Evolutionary conservation across 2,329 filamentous ascomycete species (phyloP).

Genomic region (Penicillium rolfsii): DNA sequence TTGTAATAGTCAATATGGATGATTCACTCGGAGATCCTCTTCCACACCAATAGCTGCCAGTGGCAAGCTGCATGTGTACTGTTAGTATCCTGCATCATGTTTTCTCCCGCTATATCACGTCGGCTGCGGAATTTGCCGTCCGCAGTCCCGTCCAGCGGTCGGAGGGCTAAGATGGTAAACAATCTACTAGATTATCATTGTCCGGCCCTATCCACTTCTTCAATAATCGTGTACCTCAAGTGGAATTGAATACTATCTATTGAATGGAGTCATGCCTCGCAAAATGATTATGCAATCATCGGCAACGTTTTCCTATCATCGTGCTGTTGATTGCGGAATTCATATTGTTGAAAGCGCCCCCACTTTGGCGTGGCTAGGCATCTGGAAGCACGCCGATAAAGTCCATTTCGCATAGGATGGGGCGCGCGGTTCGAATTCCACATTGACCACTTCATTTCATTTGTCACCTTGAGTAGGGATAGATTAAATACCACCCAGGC

Average conservation of each 20-base stretch:
- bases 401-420: neutral
- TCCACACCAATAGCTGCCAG: neutral
- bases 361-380: conserved; percentile 3
- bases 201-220: neutral
- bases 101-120: neutral
- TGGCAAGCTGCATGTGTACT: conserved; percentile 8
- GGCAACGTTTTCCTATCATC: neutral
- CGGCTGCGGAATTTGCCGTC: conserved; percentile 2
- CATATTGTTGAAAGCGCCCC: neutral
- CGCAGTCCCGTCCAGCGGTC: neutral
- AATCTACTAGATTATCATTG: neutral
- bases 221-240: neutral
- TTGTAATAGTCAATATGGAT: neutral
- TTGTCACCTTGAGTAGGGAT: neutral
- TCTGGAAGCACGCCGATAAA: neutral
- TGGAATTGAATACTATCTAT: neutral
- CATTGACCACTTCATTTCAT: neutral
- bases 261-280: neutral
- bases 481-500: neutral
- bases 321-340: neutral
- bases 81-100: neutral
- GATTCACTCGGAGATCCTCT: neutral
- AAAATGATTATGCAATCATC: neutral
- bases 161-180: neutral
- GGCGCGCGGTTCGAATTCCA: neutral